A percentile compares a stretch with the other conserved stretches of the same genome.
Evolutionary conservation across 495 filamentous ascomycete species (phyloP).

Genomic region (Annulohypoxylon moriforme): DNA sequence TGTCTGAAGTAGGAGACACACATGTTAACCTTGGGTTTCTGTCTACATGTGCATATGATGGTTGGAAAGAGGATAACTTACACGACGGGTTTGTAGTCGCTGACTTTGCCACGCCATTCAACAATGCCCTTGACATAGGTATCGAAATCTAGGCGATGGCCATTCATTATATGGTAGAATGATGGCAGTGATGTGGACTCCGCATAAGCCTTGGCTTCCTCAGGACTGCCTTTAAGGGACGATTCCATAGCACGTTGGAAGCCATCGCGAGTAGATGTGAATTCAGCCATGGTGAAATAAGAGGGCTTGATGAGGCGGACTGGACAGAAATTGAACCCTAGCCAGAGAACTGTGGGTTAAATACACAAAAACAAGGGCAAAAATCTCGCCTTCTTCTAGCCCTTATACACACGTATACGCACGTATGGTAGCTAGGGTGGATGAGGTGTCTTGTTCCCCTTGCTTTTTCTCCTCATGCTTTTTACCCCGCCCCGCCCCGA

Average conservation of each 20-base stretch:
- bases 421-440: background rate
- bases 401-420: background rate
- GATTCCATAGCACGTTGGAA: constrained; percentile 45
- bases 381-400: background rate
- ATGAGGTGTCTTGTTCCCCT: background rate
- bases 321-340: background rate
- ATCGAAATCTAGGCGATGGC: constrained; percentile 16
- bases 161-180: constrained; percentile 31
- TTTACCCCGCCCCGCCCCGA: background rate
- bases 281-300: constrained; percentile 39
- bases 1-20: background rate
- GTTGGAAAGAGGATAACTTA: constrained; percentile 10
- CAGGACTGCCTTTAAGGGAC: constrained; percentile 35
- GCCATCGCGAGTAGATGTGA: constrained; percentile 35
- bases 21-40: background rate
- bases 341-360: background rate
- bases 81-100: constrained; percentile 43
- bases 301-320: too few species aligned
- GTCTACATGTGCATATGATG: background rate
- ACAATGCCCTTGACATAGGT: constrained; percentile 39
- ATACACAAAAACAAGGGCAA: too few species aligned
- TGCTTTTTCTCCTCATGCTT: background rate
- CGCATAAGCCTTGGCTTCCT: constrained; percentile 35
- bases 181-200: constrained; percentile 6
- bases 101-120: constrained; percentile 44